Evolutionary conservation across 108 stramenopile species (phyloP).

Genomic region (Cyclostephanos tholiformis): DNA sequence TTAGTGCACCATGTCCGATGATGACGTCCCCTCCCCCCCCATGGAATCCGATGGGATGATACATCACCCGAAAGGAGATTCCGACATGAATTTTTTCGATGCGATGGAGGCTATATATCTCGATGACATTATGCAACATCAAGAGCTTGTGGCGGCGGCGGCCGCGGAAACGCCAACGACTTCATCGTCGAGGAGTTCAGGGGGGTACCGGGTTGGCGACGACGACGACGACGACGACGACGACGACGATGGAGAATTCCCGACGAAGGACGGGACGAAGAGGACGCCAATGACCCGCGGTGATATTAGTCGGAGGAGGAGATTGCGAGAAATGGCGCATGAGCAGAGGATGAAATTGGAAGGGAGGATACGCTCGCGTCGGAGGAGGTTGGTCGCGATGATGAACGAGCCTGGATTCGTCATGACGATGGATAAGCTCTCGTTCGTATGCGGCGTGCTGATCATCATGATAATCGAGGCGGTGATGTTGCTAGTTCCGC

Average conservation of each 20-base stretch:
- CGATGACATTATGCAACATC: slow-evolving; percentile 31
- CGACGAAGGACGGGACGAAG: not conserved
- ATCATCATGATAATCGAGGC: slow-evolving; percentile 56
- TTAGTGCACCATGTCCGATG: not conserved
- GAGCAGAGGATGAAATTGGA: slow-evolving; percentile 26
- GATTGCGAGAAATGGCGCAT: slow-evolving; percentile 24
- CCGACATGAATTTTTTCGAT: slow-evolving; percentile 33
- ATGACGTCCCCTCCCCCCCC: not conserved
- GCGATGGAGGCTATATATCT: slow-evolving; percentile 46
- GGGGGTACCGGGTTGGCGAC: not conserved
- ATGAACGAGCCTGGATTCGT: slow-evolving; percentile 39
- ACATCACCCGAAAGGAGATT: not conserved
- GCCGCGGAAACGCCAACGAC: no score
- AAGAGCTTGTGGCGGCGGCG: no score
- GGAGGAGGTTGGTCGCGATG: slow-evolving; percentile 15
- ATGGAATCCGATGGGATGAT: slow-evolving; percentile 13
- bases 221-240: slow-evolving; percentile 7
- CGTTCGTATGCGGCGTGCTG: slow-evolving; percentile 50
- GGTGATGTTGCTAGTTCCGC: slow-evolving; percentile 36
- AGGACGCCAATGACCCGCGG: no score
- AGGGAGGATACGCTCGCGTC: slow-evolving; percentile 20
- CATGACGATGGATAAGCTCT: slow-evolving; percentile 50
- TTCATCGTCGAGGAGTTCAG: slow-evolving; percentile 13
- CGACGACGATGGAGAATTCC: not conserved
- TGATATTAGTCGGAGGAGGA: no score